Evolutionary conservation across 805 yeast species (phyloP), one percentile per base, ranked within the genome.

Genomic region (Candida ulmi): DNA sequence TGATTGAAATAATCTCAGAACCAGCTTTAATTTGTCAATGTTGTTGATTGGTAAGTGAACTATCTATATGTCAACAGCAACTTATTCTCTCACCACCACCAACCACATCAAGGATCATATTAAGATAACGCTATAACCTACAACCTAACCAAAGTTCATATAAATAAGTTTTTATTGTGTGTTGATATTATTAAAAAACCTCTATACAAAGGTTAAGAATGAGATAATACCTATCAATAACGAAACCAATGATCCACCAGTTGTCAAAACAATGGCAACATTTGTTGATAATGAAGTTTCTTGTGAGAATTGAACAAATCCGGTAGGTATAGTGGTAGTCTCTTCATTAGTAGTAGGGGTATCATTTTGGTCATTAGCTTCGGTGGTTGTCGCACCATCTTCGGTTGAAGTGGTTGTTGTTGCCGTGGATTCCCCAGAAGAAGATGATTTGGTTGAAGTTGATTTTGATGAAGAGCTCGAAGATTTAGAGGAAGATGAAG

Each of bases 401-500:
- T 9, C 24, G 9, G 24, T 21, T 21, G 24, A 21, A n/a, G 38
- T 21, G 8, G 42, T 32, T 15, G 49, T 25, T 8, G 11, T 17
- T 6, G 43, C 25, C 9, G 44, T 16, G 21, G 44, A 25, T 5
- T 42, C 30, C 9, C 21, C 29, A 17, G 45, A 17, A 15, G 38
- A 17, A 6, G 42, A 26, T 12, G 40, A 15, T 21, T 25, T 24
- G n/a, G n/a, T n/a, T 3, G 54, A 39, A 1, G 55, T 37, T 15
- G 51, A 41, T 6, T 44, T 32, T 12, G 51, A 40, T 2, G 55
- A 41, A 6, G 51, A 36, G 3, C 43, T 35, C 4, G 46, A 35
- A 2, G 54, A 42, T 4, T 47, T 40, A 2, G 46, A 37, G 1
- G 47, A 38, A 1, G 56, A 44, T 1, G 52, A 43, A 8, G 56